phyloP scores from a whole-genome alignment of 306 rosid species.

The Mimosa pudica region DNA sequence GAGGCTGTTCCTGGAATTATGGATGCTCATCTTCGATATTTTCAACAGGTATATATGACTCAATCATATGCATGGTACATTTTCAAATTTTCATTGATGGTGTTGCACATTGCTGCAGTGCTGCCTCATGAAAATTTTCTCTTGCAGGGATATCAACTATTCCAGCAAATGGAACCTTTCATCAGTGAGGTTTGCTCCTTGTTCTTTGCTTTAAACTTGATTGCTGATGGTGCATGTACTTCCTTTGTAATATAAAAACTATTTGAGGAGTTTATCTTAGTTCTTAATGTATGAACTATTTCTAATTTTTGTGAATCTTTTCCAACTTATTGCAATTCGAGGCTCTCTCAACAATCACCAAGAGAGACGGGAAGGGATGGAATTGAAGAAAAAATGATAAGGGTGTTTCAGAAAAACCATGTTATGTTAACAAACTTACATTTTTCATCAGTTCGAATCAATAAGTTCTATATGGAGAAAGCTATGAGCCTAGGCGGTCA shows the following conservation, averaged over 20 bases:
- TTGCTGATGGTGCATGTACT: neutral
- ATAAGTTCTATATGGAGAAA: too few relatives aligned
- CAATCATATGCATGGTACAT: slow-evolving; percentile 2
- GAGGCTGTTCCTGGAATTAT: slow-evolving; percentile 82
- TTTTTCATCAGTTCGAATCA: too few relatives aligned
- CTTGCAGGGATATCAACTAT: slow-evolving; percentile 51
- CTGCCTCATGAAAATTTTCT: slow-evolving; percentile 18
- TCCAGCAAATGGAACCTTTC: slow-evolving; percentile 57
- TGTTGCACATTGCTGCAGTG: neutral
- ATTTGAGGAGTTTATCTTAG: too few relatives aligned
- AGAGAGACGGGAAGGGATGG: too few relatives aligned
- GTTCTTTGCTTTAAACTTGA: slow-evolving; percentile 26
- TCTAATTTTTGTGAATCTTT: too few relatives aligned
- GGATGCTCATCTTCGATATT: slow-evolving; percentile 85
- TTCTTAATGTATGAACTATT: too few relatives aligned
- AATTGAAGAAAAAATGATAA: too few relatives aligned
- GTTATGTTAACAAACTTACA: too few relatives aligned
- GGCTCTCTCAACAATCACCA: too few relatives aligned
- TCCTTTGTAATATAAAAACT: too few relatives aligned
- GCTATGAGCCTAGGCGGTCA: neutral
- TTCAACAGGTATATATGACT: slow-evolving; percentile 61
- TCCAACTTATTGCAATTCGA: too few relatives aligned
- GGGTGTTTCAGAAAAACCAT: too few relatives aligned
- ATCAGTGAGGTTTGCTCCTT: slow-evolving; percentile 45
- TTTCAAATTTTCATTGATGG: slow-evolving; percentile 5